phyloP scores from a whole-genome alignment of 192 early-diverging fungal species.

The Diversispora epigaea region DNA sequence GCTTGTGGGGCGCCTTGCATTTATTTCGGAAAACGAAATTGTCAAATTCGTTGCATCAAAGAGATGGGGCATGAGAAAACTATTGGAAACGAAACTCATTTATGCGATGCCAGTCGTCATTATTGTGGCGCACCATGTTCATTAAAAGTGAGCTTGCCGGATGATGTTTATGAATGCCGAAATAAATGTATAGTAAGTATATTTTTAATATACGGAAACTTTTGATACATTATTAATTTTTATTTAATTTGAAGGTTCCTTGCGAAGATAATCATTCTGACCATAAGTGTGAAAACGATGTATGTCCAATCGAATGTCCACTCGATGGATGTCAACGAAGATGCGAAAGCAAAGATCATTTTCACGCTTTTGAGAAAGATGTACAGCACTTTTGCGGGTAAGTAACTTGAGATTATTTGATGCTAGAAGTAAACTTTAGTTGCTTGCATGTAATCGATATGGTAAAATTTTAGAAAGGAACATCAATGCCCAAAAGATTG shows the following conservation, averaged over 20 bases:
- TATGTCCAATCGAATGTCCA: conserved; percentile 27
- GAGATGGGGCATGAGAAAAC: conserved; percentile 23
- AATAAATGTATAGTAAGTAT: conserved; percentile 25
- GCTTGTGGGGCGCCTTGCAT: conserved; percentile 10
- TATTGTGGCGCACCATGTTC: conserved; percentile 34
- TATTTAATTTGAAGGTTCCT: background rate
- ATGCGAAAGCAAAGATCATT: conserved; percentile 24
- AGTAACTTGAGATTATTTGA: too few species aligned
- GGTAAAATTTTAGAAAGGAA: conserved; percentile 15
- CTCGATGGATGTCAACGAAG: background rate
- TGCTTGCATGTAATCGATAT: background rate
- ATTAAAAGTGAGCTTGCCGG: background rate
- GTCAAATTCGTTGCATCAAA: conserved; percentile 21
- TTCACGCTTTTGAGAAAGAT: background rate
- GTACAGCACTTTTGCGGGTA: conserved; percentile 31
- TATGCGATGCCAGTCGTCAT: conserved; percentile 31
- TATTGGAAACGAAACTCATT: conserved; percentile 14
- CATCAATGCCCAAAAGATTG: conserved; percentile 32
- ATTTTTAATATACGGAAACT: background rate
- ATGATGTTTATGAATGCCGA: conserved; percentile 9
- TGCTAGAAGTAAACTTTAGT: background rate
- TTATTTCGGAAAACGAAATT: conserved; percentile 6
- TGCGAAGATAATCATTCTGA: conserved; percentile 8
- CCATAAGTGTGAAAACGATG: conserved; percentile 18
- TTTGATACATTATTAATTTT: background rate